Conservation (phyloP, 1,139 yeast species). For the Geotrichum candidum region DNA sequence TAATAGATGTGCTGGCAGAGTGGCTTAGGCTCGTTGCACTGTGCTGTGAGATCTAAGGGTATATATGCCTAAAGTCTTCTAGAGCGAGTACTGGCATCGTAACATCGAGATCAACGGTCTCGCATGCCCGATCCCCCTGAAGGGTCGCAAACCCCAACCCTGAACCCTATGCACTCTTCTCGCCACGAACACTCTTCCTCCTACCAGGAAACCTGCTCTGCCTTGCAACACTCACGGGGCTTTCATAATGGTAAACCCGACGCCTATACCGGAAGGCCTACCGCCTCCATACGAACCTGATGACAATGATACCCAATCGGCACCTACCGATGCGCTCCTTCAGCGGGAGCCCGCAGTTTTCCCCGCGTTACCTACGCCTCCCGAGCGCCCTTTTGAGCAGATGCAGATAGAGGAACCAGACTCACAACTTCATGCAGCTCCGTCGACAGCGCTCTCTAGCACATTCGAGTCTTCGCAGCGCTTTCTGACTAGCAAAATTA, state of each 20-base stretch:
- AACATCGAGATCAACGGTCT: neutral
- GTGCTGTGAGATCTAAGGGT: neutral
- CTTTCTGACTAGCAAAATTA: conserved; percentile 39
- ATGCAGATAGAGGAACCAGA: neutral
- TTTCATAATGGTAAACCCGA: neutral
- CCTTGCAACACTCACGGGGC: neutral
- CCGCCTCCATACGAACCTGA: conserved; percentile 7
- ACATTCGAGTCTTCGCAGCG: neutral
- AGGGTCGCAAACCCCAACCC: neutral
- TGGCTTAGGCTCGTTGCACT: neutral
- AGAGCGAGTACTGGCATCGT: neutral
- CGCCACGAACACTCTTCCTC: neutral
- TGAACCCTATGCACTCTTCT: neutral
- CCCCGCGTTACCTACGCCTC: neutral
- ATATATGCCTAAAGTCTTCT: neutral
- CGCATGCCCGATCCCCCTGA: neutral
- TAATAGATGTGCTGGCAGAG: neutral
- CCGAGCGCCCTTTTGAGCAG: neutral
- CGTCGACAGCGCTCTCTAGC: neutral
- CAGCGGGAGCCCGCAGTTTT: neutral
- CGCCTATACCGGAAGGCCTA: conserved; percentile 1
- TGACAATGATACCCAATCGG: neutral
- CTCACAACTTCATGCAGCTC: neutral
- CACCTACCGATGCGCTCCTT: neutral
- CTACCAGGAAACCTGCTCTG: neutral